phyloP scores from a whole-genome alignment of 2,329 filamentous ascomycete genomes.

The Calonectria hongkongensis region DNA sequence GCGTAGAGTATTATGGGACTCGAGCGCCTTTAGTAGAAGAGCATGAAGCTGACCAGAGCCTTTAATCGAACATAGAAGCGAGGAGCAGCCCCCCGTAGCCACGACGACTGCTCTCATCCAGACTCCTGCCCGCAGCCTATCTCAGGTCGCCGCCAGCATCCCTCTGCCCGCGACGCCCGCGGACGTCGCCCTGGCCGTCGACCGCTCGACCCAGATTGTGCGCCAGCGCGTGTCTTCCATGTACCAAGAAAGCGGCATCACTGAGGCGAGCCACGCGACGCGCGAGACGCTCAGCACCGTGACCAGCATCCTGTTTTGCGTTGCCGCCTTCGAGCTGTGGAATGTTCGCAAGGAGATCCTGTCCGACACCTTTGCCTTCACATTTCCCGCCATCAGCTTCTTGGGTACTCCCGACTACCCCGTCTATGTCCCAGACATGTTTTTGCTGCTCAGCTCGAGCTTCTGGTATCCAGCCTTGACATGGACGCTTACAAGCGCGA shows the following conservation, averaged over 20 bases:
- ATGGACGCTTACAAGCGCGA: constrained; percentile 83
- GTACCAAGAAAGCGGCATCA: constrained; percentile 80
- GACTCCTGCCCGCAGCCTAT: constrained; percentile 71
- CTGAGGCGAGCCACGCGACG: constrained; percentile 78
- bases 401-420: constrained; percentile 75
- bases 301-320: constrained; percentile 80
- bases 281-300: constrained; percentile 84
- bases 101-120: constrained; percentile 68
- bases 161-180: constrained; percentile 88
- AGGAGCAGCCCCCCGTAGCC: constrained; percentile 56
- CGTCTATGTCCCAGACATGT: constrained; percentile 86
- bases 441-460: constrained; percentile 81
- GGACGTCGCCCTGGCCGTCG: constrained; percentile 84
- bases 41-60: constrained; percentile 42
- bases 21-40: constrained; percentile 25
- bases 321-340: constrained; percentile 81
- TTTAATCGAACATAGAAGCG: constrained; percentile 50
- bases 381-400: constrained; percentile 77
- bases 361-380: constrained; percentile 82
- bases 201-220: constrained; percentile 80
- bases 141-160: constrained; percentile 75
- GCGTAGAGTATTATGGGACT: constrained; percentile 32
- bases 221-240: constrained; percentile 79
- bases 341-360: constrained; percentile 83
- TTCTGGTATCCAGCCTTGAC: constrained; percentile 91